These are phyloP conservation scores for Solanum corneliomulleri DNA, from an alignment of 257 asterid species.

Conservation along the genomic window DNA sequence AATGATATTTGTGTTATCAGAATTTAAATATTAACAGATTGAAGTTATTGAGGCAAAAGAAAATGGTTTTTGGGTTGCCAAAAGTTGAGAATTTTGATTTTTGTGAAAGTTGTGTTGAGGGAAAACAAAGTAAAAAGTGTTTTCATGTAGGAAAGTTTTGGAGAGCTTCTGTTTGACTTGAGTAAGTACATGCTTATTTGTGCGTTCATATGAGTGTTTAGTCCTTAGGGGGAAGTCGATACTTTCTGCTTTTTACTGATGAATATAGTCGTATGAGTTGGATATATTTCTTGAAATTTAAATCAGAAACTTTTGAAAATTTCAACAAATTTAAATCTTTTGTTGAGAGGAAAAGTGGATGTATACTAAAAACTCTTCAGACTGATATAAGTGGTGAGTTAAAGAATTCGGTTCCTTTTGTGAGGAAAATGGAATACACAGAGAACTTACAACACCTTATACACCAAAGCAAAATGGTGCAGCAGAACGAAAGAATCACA, in stretches of 20 bases:
- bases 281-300: not conserved
- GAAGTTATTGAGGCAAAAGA: too few relatives aligned
- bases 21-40: not conserved
- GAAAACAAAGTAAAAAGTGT: too few relatives aligned
- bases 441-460: too few relatives aligned
- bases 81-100: not conserved
- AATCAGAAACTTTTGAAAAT: too few relatives aligned
- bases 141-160: not conserved
- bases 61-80: not conserved
- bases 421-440: not conserved
- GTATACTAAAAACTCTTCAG: not conserved
- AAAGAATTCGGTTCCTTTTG: not conserved
- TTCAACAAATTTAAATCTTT: not conserved
- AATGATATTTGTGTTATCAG: not conserved
- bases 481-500: too few relatives aligned
- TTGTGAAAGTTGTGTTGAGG: not conserved
- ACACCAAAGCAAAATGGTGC: too few relatives aligned
- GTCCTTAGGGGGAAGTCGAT: not conserved
- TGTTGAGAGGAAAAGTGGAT: not conserved
- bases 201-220: not conserved
- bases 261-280: not conserved
- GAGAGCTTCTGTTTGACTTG: not conserved
- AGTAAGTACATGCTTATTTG: not conserved
- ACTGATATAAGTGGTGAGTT: not conserved
- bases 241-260: not conserved